Evolutionary conservation across 805 yeast species (phyloP).

Genomic region (Barnettozyma siamensis): DNA sequence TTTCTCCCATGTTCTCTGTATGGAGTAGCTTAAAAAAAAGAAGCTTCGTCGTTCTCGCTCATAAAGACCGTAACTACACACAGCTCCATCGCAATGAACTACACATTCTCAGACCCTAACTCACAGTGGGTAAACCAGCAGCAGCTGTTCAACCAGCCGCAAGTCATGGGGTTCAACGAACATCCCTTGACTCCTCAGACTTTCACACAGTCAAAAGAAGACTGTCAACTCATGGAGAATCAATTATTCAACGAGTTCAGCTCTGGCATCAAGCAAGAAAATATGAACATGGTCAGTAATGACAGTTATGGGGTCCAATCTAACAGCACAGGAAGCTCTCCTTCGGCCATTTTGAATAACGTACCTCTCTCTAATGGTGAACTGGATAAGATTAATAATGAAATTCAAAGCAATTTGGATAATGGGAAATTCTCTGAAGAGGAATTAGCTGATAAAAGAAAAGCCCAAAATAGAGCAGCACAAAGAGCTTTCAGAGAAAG

Average conservation of each 20-base stretch:
- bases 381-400: constrained; percentile 50
- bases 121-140: constrained; percentile 7
- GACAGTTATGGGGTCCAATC: constrained; percentile 2
- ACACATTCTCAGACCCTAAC: constrained; percentile 2
- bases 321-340: constrained; percentile 19
- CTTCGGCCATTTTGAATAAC: constrained; percentile 10
- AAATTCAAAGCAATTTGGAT: constrained; percentile 75
- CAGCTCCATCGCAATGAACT: not conserved
- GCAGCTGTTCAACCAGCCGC: constrained; percentile 1
- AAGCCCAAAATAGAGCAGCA: constrained; percentile 96
- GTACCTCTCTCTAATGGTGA: constrained; percentile 11
- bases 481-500: constrained; percentile 96
- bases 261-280: constrained; percentile 8
- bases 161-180: constrained; percentile 8
- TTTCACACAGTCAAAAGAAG: constrained; percentile 14
- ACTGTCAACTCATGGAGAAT: constrained; percentile 17
- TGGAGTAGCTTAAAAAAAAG: no score
- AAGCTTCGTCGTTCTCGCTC: no score
- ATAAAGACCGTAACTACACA: no score
- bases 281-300: not conserved
- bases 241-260: constrained; percentile 10
- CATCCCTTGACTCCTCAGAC: constrained; percentile 3
- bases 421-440: constrained; percentile 56
- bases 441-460: constrained; percentile 53
- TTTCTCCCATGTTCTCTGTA: no score